These are phyloP conservation scores for Pseudogymnoascus sp. DNA, from an alignment of 2,329 filamentous ascomycete genomes.

Conservation along the genomic window DNA sequence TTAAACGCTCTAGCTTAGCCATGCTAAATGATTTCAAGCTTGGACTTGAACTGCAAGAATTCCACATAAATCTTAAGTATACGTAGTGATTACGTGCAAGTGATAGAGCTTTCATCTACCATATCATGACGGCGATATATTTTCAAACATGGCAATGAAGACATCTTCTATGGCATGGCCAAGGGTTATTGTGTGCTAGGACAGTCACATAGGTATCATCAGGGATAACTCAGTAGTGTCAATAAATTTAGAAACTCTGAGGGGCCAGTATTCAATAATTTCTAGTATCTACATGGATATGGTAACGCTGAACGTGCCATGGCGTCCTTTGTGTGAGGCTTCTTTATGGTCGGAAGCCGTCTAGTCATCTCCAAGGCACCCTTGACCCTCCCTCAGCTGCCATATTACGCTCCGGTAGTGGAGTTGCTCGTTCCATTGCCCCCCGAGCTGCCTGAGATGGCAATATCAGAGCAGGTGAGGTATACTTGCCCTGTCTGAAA, in stretches of 20 bases:
- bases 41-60: background rate
- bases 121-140: background rate
- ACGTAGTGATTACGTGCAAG: background rate
- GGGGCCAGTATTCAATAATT: background rate
- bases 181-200: background rate
- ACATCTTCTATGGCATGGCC: background rate
- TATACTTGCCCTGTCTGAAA: slow-evolving; percentile 49
- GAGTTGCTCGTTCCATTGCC: background rate
- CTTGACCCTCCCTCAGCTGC: background rate
- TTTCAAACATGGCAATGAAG: too few species aligned
- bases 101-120: background rate
- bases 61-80: background rate
- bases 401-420: background rate
- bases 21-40: background rate
- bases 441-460: slow-evolving; percentile 27
- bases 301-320: background rate
- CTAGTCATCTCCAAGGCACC: background rate
- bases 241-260: background rate
- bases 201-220: background rate
- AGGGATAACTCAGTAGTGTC: background rate
- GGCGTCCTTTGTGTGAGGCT: background rate
- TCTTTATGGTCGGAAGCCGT: background rate
- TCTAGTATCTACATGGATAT: background rate
- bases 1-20: too few species aligned
- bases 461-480: slow-evolving; percentile 46